phyloP scores from a whole-genome alignment of 768 basidiomycete genomes.

The Leucosporidium yakuticum region DNA sequence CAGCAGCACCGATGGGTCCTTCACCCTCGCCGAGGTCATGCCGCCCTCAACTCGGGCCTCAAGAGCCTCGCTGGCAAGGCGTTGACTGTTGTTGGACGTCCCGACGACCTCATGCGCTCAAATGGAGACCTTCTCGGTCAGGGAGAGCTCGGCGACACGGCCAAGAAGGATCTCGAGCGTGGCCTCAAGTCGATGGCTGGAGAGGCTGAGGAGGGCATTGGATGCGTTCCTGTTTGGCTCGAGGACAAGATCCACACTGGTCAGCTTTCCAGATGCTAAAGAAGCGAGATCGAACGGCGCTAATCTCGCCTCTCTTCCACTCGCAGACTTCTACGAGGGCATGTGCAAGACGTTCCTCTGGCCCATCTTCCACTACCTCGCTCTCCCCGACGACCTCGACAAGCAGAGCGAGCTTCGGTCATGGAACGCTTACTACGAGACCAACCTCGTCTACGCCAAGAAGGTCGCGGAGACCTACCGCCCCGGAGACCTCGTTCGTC shows the following conservation, averaged over 20 bases:
- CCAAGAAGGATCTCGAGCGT: constrained; percentile 56
- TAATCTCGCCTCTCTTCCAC: background rate
- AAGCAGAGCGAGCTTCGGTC: constrained; percentile 65
- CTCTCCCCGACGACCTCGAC: constrained; percentile 92
- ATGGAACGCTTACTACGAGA: constrained; percentile 72
- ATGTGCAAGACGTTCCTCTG: constrained; percentile 91
- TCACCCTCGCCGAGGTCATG: constrained; percentile 74
- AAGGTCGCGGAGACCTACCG: constrained; percentile 70
- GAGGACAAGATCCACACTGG: constrained; percentile 70
- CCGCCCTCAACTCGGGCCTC: constrained; percentile 92
- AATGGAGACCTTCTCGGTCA: constrained; percentile 44
- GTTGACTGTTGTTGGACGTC: constrained; percentile 89
- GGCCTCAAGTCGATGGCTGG: constrained; percentile 58
- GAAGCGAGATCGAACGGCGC: background rate
- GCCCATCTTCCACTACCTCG: constrained; percentile 96
- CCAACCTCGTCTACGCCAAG: constrained; percentile 80
- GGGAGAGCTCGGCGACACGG: constrained; percentile 48
- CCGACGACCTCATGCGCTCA: constrained; percentile 69
- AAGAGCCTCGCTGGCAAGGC: constrained; percentile 79
- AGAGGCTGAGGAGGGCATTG: constrained; percentile 53
- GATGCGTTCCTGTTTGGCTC: constrained; percentile 84
- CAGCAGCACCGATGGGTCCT: constrained; percentile 59
- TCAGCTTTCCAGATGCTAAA: background rate
- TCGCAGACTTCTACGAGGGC: constrained; percentile 51
- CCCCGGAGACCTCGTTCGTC: constrained; percentile 88